These are phyloP conservation scores for Wallacemonas sp. DNA, from an alignment of 208 protist genomes.

Conservation along the genomic window DNA sequence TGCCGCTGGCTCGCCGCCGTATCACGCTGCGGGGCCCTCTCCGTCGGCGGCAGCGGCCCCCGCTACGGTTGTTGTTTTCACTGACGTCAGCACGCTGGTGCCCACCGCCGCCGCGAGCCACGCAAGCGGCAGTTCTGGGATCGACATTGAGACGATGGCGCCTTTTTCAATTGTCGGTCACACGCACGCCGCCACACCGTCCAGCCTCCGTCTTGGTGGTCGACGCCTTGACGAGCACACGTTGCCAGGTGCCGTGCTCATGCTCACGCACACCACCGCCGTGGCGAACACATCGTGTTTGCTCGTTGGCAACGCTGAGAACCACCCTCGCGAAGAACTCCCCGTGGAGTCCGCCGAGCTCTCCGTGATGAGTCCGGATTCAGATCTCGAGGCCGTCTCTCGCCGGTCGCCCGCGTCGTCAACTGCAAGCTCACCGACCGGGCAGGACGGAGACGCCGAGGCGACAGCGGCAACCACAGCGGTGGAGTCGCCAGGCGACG, in stretches of 20 bases:
- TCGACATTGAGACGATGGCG: conserved; percentile 3
- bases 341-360: background rate
- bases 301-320: background rate
- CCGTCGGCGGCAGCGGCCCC: background rate
- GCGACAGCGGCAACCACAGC: too few relatives aligned
- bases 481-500: too few relatives aligned
- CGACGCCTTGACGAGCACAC: background rate
- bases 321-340: background rate
- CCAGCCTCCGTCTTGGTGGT: too few relatives aligned
- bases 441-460: too few relatives aligned
- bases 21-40: too few relatives aligned
- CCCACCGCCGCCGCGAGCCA: background rate
- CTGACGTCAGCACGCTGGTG: conserved; percentile 2
- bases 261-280: background rate
- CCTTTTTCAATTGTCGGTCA: background rate
- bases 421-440: too few relatives aligned
- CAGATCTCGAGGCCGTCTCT: too few relatives aligned
- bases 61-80: background rate
- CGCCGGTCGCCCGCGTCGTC: too few relatives aligned
- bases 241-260: background rate
- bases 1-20: too few relatives aligned
- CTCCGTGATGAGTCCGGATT: too few relatives aligned
- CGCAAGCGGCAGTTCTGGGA: background rate
- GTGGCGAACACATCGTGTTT: background rate
- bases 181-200: background rate